phyloP scores from a whole-genome alignment of 164 flowering plant genomes.

The Magnolia sinica region DNA sequence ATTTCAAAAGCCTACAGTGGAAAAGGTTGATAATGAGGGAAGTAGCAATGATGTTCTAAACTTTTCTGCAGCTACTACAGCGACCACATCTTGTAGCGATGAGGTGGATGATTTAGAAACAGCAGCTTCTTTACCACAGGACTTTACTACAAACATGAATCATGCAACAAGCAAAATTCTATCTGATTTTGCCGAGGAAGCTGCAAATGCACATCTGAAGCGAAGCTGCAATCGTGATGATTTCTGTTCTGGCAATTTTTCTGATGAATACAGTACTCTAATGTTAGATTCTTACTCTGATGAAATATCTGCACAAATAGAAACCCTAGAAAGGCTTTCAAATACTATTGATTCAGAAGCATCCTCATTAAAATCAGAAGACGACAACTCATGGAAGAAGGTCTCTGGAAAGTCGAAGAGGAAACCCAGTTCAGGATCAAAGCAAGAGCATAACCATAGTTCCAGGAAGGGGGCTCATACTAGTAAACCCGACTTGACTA shows the following conservation, averaged over 20 bases:
- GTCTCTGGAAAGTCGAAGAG: conserved; percentile 26
- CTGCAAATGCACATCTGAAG: conserved; percentile 9
- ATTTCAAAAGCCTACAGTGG: conserved; percentile 8
- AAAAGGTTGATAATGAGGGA: conserved; percentile 8
- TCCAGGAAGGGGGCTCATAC: conserved; percentile 26
- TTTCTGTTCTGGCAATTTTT: conserved; percentile 14
- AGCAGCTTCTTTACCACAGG: conserved; percentile 12
- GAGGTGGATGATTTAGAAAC: conserved; percentile 18
- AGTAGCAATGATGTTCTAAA: neutral
- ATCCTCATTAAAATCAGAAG: conserved; percentile 22
- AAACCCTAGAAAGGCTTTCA: conserved; percentile 13
- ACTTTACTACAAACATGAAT: conserved; percentile 5
- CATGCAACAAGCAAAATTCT: conserved; percentile 3
- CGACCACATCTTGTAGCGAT: conserved; percentile 12
- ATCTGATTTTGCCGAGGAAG: conserved; percentile 12
- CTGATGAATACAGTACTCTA: conserved; percentile 14
- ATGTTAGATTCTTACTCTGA: conserved; percentile 17
- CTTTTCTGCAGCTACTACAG: conserved; percentile 13
- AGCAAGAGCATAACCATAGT: conserved; percentile 23
- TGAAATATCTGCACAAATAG: conserved; percentile 5
- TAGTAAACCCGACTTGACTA: conserved; percentile 19
- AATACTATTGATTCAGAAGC: conserved; percentile 14
- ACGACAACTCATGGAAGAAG: conserved; percentile 20
- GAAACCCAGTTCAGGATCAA: conserved; percentile 21
- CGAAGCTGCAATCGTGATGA: conserved; percentile 14